Conservation (phyloP, 129 eudicot genomes). For the Apium graveolens region DNA sequence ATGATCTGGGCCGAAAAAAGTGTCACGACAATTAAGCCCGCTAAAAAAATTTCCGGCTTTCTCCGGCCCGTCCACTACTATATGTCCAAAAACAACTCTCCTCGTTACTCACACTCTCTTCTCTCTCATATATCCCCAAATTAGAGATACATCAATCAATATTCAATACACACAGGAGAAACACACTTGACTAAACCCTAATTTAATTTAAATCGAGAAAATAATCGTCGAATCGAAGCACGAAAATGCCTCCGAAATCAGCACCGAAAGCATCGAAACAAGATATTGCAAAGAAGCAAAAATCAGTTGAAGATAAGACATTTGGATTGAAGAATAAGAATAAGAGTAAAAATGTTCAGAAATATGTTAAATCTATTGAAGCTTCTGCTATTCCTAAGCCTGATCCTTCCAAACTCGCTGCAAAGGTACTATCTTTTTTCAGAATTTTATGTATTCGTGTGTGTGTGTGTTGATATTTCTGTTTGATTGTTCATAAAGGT, state of each 20-base stretch:
- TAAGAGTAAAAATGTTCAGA: constrained; percentile 50
- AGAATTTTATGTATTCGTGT: background rate
- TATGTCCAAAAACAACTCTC: too few species aligned
- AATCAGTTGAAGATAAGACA: constrained; percentile 51
- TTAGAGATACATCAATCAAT: background rate
- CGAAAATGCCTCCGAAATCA: constrained; percentile 53
- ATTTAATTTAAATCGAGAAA: background rate
- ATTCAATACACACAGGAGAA: background rate
- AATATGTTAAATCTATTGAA: constrained; percentile 45
- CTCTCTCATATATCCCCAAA: constrained; percentile 3
- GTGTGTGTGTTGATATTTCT: background rate
- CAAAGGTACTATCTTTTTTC: constrained; percentile 24
- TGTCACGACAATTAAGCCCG: background rate
- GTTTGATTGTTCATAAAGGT: background rate
- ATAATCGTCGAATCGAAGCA: background rate
- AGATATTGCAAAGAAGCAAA: constrained; percentile 52
- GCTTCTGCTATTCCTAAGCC: constrained; percentile 48
- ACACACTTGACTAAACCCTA: constrained; percentile 2
- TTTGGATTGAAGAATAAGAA: constrained; percentile 52
- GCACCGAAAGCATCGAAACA: constrained; percentile 25
- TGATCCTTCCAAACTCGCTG: constrained; percentile 46
- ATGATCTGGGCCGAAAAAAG: background rate
- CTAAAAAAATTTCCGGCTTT: background rate
- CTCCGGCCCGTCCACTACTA: background rate
- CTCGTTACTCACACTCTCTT: background rate